Conservation (phyloP, 176 grass and related monocot species). For the Poa annua region DNA sequence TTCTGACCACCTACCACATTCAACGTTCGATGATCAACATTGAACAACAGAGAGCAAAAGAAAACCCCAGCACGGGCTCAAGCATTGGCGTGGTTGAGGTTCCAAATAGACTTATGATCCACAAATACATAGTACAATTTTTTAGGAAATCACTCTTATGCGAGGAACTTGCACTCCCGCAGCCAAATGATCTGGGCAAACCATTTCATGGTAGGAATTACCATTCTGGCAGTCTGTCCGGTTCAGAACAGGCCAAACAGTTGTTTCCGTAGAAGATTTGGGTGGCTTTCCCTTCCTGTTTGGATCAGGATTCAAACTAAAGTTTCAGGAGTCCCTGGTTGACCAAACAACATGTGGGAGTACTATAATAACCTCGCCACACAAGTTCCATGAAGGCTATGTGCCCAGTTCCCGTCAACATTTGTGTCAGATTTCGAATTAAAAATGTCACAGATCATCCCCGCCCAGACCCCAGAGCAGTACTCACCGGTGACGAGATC, state of each 20-base stretch:
- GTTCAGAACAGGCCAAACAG: neutral
- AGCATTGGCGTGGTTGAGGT: neutral
- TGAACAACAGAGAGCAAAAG: neutral
- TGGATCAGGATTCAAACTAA: neutral
- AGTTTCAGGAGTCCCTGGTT: neutral
- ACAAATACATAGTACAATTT: neutral
- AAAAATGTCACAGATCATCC: neutral
- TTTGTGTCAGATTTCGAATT: neutral
- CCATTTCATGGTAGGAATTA: neutral
- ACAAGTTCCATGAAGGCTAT: neutral
- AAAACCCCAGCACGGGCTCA: neutral
- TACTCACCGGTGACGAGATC: slow-evolving; percentile 67
- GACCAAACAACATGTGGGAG: neutral
- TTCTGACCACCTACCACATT: neutral
- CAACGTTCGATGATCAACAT: neutral
- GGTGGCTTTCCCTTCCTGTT: neutral
- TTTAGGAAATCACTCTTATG: neutral
- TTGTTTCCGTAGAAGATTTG: neutral
- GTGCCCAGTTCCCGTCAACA: neutral
- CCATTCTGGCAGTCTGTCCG: neutral
- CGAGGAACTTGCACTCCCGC: neutral
- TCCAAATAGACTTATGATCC: slow-evolving; percentile 3
- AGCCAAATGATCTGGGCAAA: neutral
- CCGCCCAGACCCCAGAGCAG: neutral
- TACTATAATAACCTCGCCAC: neutral